Base-by-base conservation (phyloP, 2,329 filamentous ascomycete species). In the Bipolaris victoriae region DNA sequence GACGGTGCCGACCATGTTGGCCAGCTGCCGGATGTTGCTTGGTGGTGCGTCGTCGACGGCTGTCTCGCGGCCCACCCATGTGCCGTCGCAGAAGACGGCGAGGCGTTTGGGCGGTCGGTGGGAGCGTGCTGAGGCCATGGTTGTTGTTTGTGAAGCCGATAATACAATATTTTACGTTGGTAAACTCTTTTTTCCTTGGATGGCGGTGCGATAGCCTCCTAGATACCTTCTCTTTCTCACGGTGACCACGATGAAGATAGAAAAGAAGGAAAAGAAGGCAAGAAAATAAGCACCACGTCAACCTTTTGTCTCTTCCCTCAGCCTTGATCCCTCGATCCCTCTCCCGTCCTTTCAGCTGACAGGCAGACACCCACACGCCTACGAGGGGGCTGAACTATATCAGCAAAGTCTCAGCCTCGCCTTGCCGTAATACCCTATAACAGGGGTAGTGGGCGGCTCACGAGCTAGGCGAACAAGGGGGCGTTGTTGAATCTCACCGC, bases 51-150 rank as follows among this genome's bases (percentile, higher is more conserved):
- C 55, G 6, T 63, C 58, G 9, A 72, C 63, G 3, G 55, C 56
- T 1, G 74, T 76, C 36, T 76, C 73, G 33, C 72, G 65, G 4
- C 74, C 74, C 9, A 72, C 72, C 73, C 73, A 76, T 20, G 72
- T 75, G 16, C 73, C 73, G 60, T 75, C 73, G 58, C 72, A 75
- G 55, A 74, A 75, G 36, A 75, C 43, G 22, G 66, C 54, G 1
- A 76, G 62, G 11, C 65, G 69, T 45, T 73, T 75, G 1, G 62
- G 41, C 7, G 67, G 66, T 5, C 57, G 52, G 4, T 40, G 24
- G 2, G 53, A 29, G 9, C 44, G 52, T 36, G 52, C 20, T 10
- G 51, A 62, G 7, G 62, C 44, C 63, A 67, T 70, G 11, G 7
- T 51, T 3, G 10, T 13, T 13, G 29, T 11, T 1, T 4, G 10